Conservation (phyloP, 495 filamentous ascomycete species). For the Lophium mytilinum region DNA sequence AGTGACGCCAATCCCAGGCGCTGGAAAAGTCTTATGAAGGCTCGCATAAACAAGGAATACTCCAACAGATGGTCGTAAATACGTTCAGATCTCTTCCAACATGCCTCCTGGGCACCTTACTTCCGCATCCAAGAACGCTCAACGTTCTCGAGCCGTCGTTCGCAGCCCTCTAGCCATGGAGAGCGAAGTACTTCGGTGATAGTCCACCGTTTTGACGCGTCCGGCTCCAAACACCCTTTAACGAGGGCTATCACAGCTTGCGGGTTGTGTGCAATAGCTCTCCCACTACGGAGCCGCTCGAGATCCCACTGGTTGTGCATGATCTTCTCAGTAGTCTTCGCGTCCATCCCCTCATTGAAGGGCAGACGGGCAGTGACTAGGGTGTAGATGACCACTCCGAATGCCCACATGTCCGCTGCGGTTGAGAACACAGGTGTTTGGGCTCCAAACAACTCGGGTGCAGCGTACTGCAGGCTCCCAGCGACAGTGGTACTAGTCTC, state of each 20-base stretch:
- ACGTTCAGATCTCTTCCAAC: too few species aligned
- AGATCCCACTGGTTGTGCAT: conserved; percentile 53
- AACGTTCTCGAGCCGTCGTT: conserved; percentile 16
- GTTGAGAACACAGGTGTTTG: conserved; percentile 39
- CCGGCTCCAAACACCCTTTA: conserved; percentile 34
- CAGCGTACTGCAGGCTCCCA: conserved; percentile 61
- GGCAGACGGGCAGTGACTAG: conserved; percentile 59
- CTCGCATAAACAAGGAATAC: too few species aligned
- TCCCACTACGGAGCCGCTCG: conserved; percentile 35
- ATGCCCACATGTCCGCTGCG: conserved; percentile 66
- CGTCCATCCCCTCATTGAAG: conserved; percentile 54
- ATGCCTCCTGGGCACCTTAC: too few species aligned
- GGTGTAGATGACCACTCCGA: conserved; percentile 58
- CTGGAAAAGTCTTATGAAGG: too few species aligned
- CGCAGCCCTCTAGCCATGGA: conserved; percentile 45
- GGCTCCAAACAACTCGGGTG: conserved; percentile 50
- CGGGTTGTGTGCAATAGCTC: conserved; percentile 4
- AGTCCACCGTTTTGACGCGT: conserved; percentile 30
- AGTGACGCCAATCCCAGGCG: too few species aligned
- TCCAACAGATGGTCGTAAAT: too few species aligned
- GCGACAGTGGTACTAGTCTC: conserved; percentile 49
- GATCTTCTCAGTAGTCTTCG: conserved; percentile 54
- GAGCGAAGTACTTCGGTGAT: conserved; percentile 42
- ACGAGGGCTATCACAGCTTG: conserved; percentile 32
- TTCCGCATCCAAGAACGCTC: conserved; percentile 10